Base-by-base conservation (phyloP, 345 rosid species). In the Angophora floribunda region DNA sequence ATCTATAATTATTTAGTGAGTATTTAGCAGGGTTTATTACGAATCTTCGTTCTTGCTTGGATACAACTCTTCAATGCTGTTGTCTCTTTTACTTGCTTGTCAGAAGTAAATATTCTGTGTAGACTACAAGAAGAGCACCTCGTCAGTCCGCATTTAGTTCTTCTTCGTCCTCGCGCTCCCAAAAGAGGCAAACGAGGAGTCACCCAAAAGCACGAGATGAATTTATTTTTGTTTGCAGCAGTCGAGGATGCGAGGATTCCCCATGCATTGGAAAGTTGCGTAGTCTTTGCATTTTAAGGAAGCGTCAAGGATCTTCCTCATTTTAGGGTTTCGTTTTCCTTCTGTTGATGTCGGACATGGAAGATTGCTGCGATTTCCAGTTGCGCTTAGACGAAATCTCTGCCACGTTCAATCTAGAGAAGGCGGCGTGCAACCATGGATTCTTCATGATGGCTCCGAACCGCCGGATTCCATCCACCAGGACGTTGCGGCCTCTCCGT, bases 391-490 rank as follows among this genome's bases (percentile, higher is more conserved):
- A 84, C 9, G 41, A 85, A 19, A 41, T 88, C 19, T 41, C 7
- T 4, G 36, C 87, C 24, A 90, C 24, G 11, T 93, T 92, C 84
- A 89, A 89, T 13, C 85, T 94, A 89, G 95, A 92, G 80, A 89
- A 50, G 52, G 91, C 94, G 6, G 91, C 93, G 15, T 93, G 96
- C 87, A 94, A 93, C 65, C 96, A 94, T 79, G 78, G 78, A 65
- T 93, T 91, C 36, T 93, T 93, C 85, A 94, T 93, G 94, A 93
- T 93, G 95, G 89, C 93, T 87, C 95, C 94, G 3, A 93, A 94
- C 22, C 63, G 80, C 1, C 93, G 94, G 95, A 49, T 86, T 32
- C 90, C 93, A 9, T 67, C 88, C 21, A 57, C 88, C 19, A 90
- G 90, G 50, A 89, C 93, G n/a, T 87, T 93, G 10, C 92, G 94